Conservation (phyloP, 345 rosid genomes). For the Toxicodendron radicans region DNA sequence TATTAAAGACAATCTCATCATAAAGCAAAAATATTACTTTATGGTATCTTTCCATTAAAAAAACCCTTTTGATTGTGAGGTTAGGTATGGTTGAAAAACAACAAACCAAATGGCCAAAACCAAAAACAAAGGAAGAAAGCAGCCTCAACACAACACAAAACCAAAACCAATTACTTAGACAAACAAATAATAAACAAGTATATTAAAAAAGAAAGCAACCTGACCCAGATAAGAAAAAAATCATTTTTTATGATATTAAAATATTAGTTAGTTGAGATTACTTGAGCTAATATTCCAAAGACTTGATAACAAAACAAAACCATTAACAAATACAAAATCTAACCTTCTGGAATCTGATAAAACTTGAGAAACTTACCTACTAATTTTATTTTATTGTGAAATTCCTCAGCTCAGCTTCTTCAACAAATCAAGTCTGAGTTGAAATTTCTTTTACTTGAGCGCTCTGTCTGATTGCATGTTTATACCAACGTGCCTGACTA, state of each 20-base stretch:
- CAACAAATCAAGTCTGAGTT: not conserved
- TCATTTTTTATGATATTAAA: not conserved
- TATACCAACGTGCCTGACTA: slow-evolving; percentile 32
- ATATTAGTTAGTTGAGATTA: slow-evolving; percentile 6
- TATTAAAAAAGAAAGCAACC: slow-evolving; percentile 2
- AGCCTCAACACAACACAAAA: not conserved
- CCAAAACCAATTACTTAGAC: slow-evolving; percentile 7
- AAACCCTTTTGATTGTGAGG: slow-evolving; percentile 21
- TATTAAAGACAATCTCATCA: not conserved
- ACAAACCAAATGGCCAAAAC: slow-evolving; percentile 25
- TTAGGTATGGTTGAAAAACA: slow-evolving; percentile 34
- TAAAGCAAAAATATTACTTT: slow-evolving; percentile 17
- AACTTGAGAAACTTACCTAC: slow-evolving; percentile 27
- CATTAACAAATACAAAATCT: slow-evolving; percentile 8
- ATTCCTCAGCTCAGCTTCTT: slow-evolving; percentile 18
- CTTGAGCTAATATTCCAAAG: slow-evolving; percentile 19
- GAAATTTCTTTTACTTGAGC: not conserved
- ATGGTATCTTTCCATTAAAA: slow-evolving; percentile 3
- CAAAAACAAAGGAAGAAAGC: slow-evolving; percentile 13
- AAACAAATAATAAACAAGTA: not conserved
- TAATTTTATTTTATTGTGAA: slow-evolving; percentile 1
- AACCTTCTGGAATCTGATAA: slow-evolving; percentile 26
- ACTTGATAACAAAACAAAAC: not conserved
- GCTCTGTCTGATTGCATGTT: slow-evolving; percentile 11
- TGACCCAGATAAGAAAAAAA: slow-evolving; percentile 23